Evolutionary conservation across 768 basidiomycete genomes (phyloP), one percentile per base, ranked within the genome.

Genomic region (Chalciporus piperatus): DNA sequence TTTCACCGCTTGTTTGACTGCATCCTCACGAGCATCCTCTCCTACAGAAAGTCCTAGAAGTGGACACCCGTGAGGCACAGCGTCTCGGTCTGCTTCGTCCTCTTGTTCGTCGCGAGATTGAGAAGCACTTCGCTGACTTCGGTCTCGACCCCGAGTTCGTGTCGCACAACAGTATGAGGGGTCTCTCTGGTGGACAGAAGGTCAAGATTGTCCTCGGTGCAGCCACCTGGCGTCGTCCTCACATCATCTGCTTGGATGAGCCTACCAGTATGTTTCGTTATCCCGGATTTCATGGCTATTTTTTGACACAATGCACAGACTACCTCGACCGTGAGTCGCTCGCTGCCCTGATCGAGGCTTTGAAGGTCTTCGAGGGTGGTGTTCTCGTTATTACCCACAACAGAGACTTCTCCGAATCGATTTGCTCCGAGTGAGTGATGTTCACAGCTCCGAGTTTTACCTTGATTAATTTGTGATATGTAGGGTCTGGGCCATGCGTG

Each of bases 241-340:
- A 98, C 80, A 71, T 97, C 74, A 90, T 98, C 71, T 96, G 92
- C 71, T 77, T 97, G 73, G 95, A 98, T 72, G 95, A 97, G 77
- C 94, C 94, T 58, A 96, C 94, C 61, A 96, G 85, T 87, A 64
- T 25, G 85, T 72, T 25, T 23, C 35, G 48, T 47, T 20, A 4
- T 19, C 22, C 16, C 28, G 27, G 51, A 50, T 38, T 6, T 12
- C 16, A 17, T 12, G n/a, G 6, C 1, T 14, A 10, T 19, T 28
- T 32, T 4, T 7, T 52, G 33, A 56, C 28, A 42, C 41, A 35
- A 41, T 40, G 5, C 54, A 32, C 64, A 87, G 88, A 99, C 82
- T 99, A 98, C 80, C 86, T 99, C 72, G 97, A 98, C 79, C 91
- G 97, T 71, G 97, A 99, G 76, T 99, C 97, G 59, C 85, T 99